A percentile compares a stretch with the other conserved stretches of the same genome.
These are phyloP conservation scores for Trichoderma arundinaceum DNA, from an alignment of 2,329 filamentous ascomycete species.

Conservation along the genomic window DNA sequence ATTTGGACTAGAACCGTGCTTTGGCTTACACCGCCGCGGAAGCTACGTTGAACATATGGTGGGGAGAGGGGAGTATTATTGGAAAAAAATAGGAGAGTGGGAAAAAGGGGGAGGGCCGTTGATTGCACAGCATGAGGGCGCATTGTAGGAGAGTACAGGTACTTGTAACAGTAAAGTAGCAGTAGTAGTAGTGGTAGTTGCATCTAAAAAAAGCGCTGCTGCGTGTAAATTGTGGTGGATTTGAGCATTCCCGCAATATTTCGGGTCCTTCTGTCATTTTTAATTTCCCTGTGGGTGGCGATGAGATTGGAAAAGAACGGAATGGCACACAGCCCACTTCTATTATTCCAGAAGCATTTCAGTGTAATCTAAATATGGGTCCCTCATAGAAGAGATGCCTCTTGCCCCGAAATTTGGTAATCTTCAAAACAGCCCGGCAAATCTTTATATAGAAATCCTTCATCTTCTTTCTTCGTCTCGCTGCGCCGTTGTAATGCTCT, in stretches of 20 bases:
- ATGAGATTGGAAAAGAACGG: constrained; percentile 9
- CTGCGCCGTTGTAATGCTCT: neutral
- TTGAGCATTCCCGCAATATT: constrained; percentile 2
- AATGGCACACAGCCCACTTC: neutral
- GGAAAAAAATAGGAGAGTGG: neutral
- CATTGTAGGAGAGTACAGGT: constrained; percentile 17
- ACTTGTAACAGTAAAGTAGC: constrained; percentile 12
- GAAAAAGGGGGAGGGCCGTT: neutral
- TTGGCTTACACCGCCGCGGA: constrained; percentile 10
- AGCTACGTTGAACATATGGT: neutral
- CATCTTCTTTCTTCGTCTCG: constrained; percentile 8
- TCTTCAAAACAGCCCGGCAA: neutral
- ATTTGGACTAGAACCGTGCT: constrained; percentile 6
- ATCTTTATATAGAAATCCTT: constrained; percentile 7
- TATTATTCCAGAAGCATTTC: constrained; percentile 6
- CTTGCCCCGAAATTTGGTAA: neutral
- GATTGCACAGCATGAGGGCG: neutral
- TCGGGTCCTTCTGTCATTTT: neutral
- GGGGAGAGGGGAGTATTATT: neutral
- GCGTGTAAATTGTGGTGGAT: constrained; percentile 7
- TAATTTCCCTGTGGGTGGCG: constrained; percentile 1
- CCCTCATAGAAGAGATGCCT: neutral
- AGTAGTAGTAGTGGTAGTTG: constrained; percentile 1
- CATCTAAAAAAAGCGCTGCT: constrained; percentile 22
- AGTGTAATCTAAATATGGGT: neutral